phyloP scores from a whole-genome alignment of 495 filamentous ascomycete genomes.

The Xylaria cubensis region DNA sequence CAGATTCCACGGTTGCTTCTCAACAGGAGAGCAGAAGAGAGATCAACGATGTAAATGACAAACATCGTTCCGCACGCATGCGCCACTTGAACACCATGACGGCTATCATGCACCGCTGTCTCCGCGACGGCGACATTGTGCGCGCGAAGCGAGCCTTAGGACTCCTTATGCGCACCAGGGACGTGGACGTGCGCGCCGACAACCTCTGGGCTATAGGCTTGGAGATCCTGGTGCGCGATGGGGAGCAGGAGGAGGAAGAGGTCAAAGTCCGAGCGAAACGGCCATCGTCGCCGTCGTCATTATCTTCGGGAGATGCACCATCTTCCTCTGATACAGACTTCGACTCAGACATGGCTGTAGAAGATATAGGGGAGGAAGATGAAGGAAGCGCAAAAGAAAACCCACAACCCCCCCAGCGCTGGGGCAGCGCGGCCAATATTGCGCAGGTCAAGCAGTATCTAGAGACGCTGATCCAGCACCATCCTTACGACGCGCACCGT shows the following conservation, averaged over 20 bases:
- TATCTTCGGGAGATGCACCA: neutral
- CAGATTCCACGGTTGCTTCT: neutral
- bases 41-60: neutral
- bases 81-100: constrained; percentile 42
- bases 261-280: neutral
- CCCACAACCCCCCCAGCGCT: constrained; percentile 20
- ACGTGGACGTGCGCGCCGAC: constrained; percentile 46
- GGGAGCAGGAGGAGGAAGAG: constrained; percentile 36
- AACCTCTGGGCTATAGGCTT: constrained; percentile 51
- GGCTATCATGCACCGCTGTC: constrained; percentile 43
- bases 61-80: constrained; percentile 29
- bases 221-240: constrained; percentile 51
- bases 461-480: constrained; percentile 45
- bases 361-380: neutral
- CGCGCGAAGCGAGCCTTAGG: constrained; percentile 50
- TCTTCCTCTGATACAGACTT: neutral
- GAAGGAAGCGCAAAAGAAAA: neutral
- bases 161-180: constrained; percentile 40
- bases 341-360: neutral
- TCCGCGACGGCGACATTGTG: constrained; percentile 47
- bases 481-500: constrained; percentile 45
- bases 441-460: constrained; percentile 42
- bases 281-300: neutral
- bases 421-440: constrained; percentile 38
- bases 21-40: neutral